Base-by-base conservation (phyloP, 345 rosid genomes). In the Capsella bursapastoris region DNA sequence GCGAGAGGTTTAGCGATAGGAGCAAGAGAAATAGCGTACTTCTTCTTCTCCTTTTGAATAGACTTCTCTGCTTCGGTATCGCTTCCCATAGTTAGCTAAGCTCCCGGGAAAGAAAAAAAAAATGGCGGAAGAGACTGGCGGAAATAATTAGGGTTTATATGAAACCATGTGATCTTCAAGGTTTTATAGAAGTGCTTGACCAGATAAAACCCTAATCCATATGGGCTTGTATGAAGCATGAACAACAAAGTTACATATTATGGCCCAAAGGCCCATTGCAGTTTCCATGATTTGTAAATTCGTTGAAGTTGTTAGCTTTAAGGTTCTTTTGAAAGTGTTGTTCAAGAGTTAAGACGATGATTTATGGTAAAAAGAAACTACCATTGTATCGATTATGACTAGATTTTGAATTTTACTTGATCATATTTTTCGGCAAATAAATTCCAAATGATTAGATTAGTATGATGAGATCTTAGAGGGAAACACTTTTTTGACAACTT, bases 1-100 rank as follows among this genome's bases (percentile, higher is more conserved):
- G 96, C 96, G 2, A 89, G 89, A 10, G 98, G 97, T 69, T 90
- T 91, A 37, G 98, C 96, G 0, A 94, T 94, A 45, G 98, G 98
- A 0, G 98, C 86, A 25, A 94, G 66, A 69, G 89, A 78, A 3
- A 82, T 40, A 78, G 83, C 87, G 51, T 5, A 47, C 83, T 81
- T 91, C 83, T 86, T 87, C 73, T 66, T 86, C 82, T 87, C 89
- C 68, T 82, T 82, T 72, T 74, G 84, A 22, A 67, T 76, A 50
- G 87, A 57, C 70, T 80, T 87, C 82, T 87, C 96, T 38, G 85
- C 84, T 82, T 89, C 97, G n/a, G 85, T 82, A 25, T 87, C 95
- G 82, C 92, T 94, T 67, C 92, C 97, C 86, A 92, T 90, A 11
- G 18, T 48, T 7, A 48, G 27, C 53, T 35, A 69, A 34, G 12